phyloP scores from a whole-genome alignment of 352 stramenopile genomes.

The Phytophthora ramorum region DNA sequence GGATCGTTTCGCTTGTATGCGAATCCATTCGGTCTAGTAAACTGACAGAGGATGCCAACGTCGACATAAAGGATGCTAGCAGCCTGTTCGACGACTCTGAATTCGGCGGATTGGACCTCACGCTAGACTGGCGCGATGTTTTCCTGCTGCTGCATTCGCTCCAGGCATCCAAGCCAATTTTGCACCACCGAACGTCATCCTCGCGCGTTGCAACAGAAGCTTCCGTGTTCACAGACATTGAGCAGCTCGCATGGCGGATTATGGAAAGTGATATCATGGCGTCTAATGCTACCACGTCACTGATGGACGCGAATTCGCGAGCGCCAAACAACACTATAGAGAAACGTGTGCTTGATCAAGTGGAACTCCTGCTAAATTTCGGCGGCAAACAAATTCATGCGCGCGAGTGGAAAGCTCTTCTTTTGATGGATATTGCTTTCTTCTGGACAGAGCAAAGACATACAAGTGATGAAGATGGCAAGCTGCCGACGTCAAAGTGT shows the following conservation, averaged over 20 bases:
- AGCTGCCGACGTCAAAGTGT: conserved; percentile 18
- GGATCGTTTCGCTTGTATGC: conserved; percentile 53
- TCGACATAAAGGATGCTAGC: conserved; percentile 9
- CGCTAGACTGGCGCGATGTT: conserved; percentile 63
- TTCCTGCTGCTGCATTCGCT: conserved; percentile 77
- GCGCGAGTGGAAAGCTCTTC: conserved; percentile 78
- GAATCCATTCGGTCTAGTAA: conserved; percentile 51
- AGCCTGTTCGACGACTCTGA: conserved; percentile 11
- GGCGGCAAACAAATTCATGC: conserved; percentile 71
- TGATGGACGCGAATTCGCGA: background rate
- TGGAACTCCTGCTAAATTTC: conserved; percentile 60
- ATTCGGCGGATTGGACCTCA: conserved; percentile 11
- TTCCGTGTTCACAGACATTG: conserved; percentile 50
- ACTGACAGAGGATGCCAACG: conserved; percentile 8
- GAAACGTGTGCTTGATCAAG: conserved; percentile 42
- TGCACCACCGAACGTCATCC: conserved; percentile 70
- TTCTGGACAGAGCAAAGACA: conserved; percentile 57
- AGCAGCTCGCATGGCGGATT: conserved; percentile 52
- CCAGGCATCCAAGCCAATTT: conserved; percentile 79
- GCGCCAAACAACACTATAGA: conserved; percentile 22
- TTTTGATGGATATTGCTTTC: conserved; percentile 79
- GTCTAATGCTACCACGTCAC: conserved; percentile 13
- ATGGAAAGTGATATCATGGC: conserved; percentile 30
- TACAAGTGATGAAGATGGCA: conserved; percentile 1
- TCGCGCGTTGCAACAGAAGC: conserved; percentile 60